A percentile compares a stretch with the other conserved stretches of the same genome.
Evolutionary conservation across 495 filamentous ascomycete genomes (phyloP).

Genomic region (Hypomontagnella submonticulosa): DNA sequence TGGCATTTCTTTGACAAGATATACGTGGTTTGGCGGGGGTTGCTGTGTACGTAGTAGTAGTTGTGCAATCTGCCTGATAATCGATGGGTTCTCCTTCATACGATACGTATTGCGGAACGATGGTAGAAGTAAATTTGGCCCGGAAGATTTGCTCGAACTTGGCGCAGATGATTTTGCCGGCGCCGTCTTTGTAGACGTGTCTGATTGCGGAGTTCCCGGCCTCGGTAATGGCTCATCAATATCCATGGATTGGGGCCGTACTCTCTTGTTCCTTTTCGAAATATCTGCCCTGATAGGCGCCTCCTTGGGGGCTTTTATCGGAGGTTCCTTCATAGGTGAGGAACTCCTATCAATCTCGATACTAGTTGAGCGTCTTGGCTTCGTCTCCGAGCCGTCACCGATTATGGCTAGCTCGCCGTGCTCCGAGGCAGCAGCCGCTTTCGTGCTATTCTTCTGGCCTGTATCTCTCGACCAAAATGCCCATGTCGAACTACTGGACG

Average conservation of each 20-base stretch:
- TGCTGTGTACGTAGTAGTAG: slow-evolving; percentile 71
- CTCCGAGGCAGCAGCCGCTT: slow-evolving; percentile 49
- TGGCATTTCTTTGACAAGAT: slow-evolving; percentile 72
- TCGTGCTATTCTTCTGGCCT: slow-evolving; percentile 53
- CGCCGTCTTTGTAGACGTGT: slow-evolving; percentile 43
- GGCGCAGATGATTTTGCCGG: slow-evolving; percentile 41
- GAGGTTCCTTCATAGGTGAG: slow-evolving; percentile 49
- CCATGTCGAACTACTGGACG: slow-evolving; percentile 73
- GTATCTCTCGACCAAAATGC: slow-evolving; percentile 84
- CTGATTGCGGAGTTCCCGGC: slow-evolving; percentile 51
- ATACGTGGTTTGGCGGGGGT: slow-evolving; percentile 73
- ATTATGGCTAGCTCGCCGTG: slow-evolving; percentile 76
- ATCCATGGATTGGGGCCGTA: slow-evolving; percentile 61
- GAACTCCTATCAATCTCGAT: slow-evolving; percentile 59
- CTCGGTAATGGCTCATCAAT: slow-evolving; percentile 53
- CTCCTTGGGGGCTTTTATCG: slow-evolving; percentile 43
- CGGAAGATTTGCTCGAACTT: slow-evolving; percentile 47
- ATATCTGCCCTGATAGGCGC: slow-evolving; percentile 43
- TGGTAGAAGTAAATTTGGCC: slow-evolving; percentile 75
- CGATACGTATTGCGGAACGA: slow-evolving; percentile 74
- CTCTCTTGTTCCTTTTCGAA: slow-evolving; percentile 60
- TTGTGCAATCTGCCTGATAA: slow-evolving; percentile 75
- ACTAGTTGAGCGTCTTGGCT: slow-evolving; percentile 69
- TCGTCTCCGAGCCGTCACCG: slow-evolving; percentile 70
- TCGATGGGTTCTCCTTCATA: slow-evolving; percentile 72